These are phyloP conservation scores for Coniferiporia weirii DNA, from an alignment of 1,284 basidiomycete species.

Conservation along the genomic window DNA sequence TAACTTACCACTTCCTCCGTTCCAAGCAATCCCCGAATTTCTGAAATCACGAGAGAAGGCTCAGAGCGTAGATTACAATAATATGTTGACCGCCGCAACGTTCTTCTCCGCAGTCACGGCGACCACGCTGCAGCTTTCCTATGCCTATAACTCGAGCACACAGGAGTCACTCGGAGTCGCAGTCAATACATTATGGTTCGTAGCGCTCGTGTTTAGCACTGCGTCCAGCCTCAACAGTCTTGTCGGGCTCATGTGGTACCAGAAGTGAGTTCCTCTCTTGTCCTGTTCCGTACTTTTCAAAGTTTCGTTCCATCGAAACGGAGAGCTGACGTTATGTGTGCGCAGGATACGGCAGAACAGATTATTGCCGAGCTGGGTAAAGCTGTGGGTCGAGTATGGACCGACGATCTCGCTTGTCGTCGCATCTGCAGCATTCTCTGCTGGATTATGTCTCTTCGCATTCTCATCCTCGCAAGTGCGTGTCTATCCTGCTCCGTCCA, in stretches of 20 bases:
- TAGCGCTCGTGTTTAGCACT: conserved; percentile 25
- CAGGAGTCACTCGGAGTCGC: neutral
- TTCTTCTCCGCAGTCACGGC: conserved; percentile 26
- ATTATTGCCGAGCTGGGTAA: neutral
- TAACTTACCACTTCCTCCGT: too few species aligned
- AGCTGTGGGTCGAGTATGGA: neutral
- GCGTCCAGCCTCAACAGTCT: conserved; percentile 24
- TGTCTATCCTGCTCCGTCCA: too few species aligned
- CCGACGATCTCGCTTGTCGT: neutral
- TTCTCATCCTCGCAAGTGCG: neutral
- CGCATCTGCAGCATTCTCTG: neutral
- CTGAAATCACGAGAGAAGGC: neutral
- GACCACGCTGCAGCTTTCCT: conserved; percentile 19
- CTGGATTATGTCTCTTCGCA: neutral
- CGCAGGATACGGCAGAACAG: neutral
- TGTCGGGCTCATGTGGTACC: conserved; percentile 8
- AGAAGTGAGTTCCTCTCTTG: neutral
- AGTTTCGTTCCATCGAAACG: too few species aligned
- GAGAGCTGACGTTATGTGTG: too few species aligned
- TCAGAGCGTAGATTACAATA: conserved; percentile 16
- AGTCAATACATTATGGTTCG: conserved; percentile 24
- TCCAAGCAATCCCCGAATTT: neutral
- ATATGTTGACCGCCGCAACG: conserved; percentile 25
- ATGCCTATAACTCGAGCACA: neutral
- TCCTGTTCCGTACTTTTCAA: too few species aligned